Conservation (phyloP, 2,329 filamentous ascomycete genomes). For the Thielaviopsis ethacetica region DNA sequence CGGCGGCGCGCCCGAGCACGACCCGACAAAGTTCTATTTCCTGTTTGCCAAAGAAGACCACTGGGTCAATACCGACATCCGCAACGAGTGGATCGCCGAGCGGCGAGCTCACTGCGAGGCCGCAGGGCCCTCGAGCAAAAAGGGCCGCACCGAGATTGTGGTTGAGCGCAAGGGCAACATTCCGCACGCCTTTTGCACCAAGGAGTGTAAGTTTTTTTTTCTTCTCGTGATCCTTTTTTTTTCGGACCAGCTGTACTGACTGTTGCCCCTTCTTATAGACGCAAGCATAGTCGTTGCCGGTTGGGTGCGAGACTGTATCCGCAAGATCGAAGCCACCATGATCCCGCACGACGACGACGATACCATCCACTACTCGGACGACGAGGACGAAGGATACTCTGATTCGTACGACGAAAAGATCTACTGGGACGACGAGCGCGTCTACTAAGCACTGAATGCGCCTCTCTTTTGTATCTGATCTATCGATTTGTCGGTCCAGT, state of each 20-base stretch:
- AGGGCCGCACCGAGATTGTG: conserved; percentile 28
- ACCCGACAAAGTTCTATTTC: conserved; percentile 34
- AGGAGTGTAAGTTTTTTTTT: conserved; percentile 19
- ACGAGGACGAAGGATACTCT: conserved; percentile 10
- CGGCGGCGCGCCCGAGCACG: conserved; percentile 14
- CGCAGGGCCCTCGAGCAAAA: conserved; percentile 13
- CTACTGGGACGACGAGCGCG: conserved; percentile 12
- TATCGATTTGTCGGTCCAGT: not conserved
- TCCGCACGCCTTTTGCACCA: conserved; percentile 43
- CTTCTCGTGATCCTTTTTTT: not conserved
- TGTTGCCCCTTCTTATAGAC: conserved; percentile 2
- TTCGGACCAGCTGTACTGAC: not conserved
- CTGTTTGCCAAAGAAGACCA: conserved; percentile 44
- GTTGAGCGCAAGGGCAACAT: conserved; percentile 36
- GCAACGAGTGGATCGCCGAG: conserved; percentile 36
- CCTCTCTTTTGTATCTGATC: not conserved
- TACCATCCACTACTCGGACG: not conserved
- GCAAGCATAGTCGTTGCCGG: conserved; percentile 10
- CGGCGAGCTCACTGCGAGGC: conserved; percentile 2
- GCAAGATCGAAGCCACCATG: conserved; percentile 12
- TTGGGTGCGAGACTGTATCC: conserved; percentile 11
- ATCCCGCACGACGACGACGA: conserved; percentile 3
- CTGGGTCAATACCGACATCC: conserved; percentile 41
- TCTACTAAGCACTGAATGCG: conserved; percentile 5
- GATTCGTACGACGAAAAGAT: conserved; percentile 10